Percentiles rank a stretch among this genome's conserved stretches.
Evolutionary conservation across 495 filamentous ascomycete genomes (phyloP).

Genomic region (Neurospora sublineolata): DNA sequence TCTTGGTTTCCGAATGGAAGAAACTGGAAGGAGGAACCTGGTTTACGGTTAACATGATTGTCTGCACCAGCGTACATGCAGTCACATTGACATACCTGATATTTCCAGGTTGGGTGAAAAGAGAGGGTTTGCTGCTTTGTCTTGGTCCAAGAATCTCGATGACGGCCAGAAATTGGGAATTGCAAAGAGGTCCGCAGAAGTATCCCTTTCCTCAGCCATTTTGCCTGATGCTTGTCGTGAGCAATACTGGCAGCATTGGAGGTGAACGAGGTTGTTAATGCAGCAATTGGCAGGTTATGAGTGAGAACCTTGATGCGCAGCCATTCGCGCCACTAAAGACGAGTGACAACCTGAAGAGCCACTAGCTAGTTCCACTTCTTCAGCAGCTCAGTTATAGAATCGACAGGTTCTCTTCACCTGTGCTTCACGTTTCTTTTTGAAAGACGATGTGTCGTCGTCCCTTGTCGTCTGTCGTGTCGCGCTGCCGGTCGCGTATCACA

Average conservation of each 20-base stretch:
- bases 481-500: not conserved
- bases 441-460: not conserved
- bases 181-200: constrained; percentile 49
- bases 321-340: not conserved
- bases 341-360: not conserved
- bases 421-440: not conserved
- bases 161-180: constrained; percentile 55
- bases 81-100: constrained; percentile 5
- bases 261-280: not conserved
- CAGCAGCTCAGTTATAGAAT: not conserved
- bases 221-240: not conserved
- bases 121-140: constrained; percentile 12
- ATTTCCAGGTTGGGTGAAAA: constrained; percentile 15
- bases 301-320: not conserved
- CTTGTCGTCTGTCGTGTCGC: not conserved
- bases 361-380: not conserved
- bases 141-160: constrained; percentile 24
- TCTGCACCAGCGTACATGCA: not conserved
- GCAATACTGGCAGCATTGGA: not conserved
- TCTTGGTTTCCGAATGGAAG: not conserved
- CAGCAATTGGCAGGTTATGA: not conserved
- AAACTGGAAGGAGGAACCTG: not conserved
- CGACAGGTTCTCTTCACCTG: not conserved
- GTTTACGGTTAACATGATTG: not conserved
- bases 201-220: constrained; percentile 38